Percentiles rank a stretch among this genome's conserved stretches.
phyloP scores from a whole-genome alignment of 331 rosid species.

The Arachis monticola region DNA sequence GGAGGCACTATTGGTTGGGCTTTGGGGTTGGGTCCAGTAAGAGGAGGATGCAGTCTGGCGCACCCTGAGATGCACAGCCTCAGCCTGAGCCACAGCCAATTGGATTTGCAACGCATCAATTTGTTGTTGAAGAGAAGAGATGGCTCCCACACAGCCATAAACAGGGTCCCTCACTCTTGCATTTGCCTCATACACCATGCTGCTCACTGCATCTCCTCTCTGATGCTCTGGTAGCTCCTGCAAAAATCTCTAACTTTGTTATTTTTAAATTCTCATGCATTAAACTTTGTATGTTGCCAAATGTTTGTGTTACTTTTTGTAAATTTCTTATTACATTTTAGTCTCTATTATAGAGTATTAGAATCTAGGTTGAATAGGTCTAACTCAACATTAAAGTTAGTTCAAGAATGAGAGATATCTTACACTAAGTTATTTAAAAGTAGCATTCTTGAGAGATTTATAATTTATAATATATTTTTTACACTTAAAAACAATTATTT shows the following conservation, averaged over 20 bases:
- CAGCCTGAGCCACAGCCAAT: constrained; percentile 89
- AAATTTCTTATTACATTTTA: too few species aligned
- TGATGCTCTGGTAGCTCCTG: constrained; percentile 81
- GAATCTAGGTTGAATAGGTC: too few species aligned
- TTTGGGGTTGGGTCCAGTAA: constrained; percentile 40
- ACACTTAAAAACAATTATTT: too few species aligned
- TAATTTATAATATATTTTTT: too few species aligned
- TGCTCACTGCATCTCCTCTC: constrained; percentile 90
- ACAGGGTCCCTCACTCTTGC: constrained; percentile 96
- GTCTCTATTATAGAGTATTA: too few species aligned
- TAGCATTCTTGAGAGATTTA: too few species aligned
- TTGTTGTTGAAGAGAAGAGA: constrained; percentile 84
- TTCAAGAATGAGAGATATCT: too few species aligned
- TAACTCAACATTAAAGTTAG: too few species aligned
- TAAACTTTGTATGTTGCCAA: not conserved
- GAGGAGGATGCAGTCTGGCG: constrained; percentile 56
- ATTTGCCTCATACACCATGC: constrained; percentile 95
- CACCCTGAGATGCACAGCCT: constrained; percentile 84
- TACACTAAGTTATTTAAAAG: too few species aligned
- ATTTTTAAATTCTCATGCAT: not conserved
- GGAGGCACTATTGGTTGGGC: constrained; percentile 63
- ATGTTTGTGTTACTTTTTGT: not conserved
- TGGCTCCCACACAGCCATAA: constrained; percentile 92
- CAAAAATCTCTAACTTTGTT: not conserved
- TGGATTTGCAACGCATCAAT: constrained; percentile 77